Evolutionary conservation across 169 alveolate genomes (phyloP).

Genomic region (Plasmodium chabaudi): DNA sequence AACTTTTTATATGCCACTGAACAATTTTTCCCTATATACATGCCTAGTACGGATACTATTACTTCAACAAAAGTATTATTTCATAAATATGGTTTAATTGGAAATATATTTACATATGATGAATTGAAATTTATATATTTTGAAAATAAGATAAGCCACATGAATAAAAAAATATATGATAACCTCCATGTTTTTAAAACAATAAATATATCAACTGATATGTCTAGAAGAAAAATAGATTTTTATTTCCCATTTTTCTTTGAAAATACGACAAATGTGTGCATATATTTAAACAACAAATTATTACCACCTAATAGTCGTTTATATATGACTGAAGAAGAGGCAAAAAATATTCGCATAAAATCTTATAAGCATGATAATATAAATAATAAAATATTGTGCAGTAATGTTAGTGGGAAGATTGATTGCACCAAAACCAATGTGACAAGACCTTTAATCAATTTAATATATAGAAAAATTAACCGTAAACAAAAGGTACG

Average conservation of each 20-base stretch:
- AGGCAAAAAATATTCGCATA: conserved; percentile 75
- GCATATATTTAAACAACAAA: conserved; percentile 77
- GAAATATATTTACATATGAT: conserved; percentile 77
- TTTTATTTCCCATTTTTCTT: conserved; percentile 82
- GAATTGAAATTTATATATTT: conserved; percentile 69
- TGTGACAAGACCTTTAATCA: conserved; percentile 71
- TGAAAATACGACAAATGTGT: conserved; percentile 81
- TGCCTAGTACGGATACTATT: conserved; percentile 59
- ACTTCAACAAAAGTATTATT: conserved; percentile 71
- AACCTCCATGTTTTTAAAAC: conserved; percentile 67
- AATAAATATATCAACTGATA: conserved; percentile 80
- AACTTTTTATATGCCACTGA: conserved; percentile 66
- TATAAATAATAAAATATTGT: conserved; percentile 75
- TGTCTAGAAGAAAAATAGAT: conserved; percentile 80
- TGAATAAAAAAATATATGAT: conserved; percentile 64
- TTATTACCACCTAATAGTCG: conserved; percentile 81
- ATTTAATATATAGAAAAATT: conserved; percentile 66
- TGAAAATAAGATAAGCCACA: conserved; percentile 73
- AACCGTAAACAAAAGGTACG: conserved; percentile 57
- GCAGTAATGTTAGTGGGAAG: conserved; percentile 78
- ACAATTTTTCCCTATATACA: conserved; percentile 49
- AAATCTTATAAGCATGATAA: conserved; percentile 79
- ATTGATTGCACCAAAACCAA: conserved; percentile 82
- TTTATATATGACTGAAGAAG: conserved; percentile 83
- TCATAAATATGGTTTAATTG: conserved; percentile 77